Conservation (phyloP, 495 filamentous ascomycete species). For the Geoglossum glabrum region DNA sequence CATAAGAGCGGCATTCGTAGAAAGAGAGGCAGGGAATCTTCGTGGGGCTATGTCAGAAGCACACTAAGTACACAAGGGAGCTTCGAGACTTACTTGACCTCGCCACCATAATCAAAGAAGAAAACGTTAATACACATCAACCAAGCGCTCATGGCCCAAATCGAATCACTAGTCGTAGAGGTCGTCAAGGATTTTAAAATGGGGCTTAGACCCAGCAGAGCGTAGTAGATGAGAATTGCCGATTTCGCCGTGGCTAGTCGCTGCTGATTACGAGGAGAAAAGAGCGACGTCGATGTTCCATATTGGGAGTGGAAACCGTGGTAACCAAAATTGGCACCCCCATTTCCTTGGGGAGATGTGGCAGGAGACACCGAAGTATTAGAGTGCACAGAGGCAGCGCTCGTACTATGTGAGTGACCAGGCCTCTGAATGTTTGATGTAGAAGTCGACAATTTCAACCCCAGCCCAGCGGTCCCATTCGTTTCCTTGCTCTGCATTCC, state of each 20-base stretch:
- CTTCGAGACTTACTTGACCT: constrained; percentile 30
- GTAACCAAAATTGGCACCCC: neutral
- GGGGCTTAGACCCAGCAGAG: constrained; percentile 72
- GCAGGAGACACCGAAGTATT: neutral
- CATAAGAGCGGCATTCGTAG: constrained; percentile 90
- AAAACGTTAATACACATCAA: constrained; percentile 88
- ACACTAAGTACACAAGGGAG: neutral
- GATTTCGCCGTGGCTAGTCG: constrained; percentile 66
- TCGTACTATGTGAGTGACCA: neutral
- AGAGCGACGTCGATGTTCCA: constrained; percentile 11
- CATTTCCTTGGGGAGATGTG: neutral
- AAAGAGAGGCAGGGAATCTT: constrained; percentile 66
- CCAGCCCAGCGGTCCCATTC: constrained; percentile 25
- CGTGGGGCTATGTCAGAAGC: neutral
- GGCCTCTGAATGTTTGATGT: constrained; percentile 12
- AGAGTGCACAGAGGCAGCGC: constrained; percentile 5
- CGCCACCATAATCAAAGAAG: constrained; percentile 85
- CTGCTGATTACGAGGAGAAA: constrained; percentile 42
- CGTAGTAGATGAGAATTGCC: constrained; percentile 79
- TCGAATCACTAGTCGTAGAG: constrained; percentile 75
- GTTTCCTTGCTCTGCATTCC: constrained; percentile 14
- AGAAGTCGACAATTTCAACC: constrained; percentile 20
- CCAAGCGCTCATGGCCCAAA: constrained; percentile 92
- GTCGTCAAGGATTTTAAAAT: constrained; percentile 87
- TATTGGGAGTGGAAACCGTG: constrained; percentile 13